Conservation (phyloP, 495 filamentous ascomycete species). For the Hypoxylon fuscum region DNA sequence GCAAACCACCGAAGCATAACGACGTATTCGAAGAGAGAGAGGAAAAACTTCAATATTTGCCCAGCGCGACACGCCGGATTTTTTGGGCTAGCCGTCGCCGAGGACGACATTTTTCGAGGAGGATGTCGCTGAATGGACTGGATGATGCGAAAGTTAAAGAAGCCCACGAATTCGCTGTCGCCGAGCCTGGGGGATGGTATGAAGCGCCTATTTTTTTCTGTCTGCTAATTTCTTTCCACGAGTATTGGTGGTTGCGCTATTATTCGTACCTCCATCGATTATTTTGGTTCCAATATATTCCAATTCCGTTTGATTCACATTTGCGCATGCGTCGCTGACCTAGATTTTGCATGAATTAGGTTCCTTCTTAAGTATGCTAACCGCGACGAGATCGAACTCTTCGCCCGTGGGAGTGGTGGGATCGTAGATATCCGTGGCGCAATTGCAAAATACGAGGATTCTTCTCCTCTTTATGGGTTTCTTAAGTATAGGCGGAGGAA, state of each 20-base stretch:
- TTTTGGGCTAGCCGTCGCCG: conserved; percentile 16
- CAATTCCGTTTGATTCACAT: neutral
- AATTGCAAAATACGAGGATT: conserved; percentile 80
- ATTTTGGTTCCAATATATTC: neutral
- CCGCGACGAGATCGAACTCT: conserved; percentile 86
- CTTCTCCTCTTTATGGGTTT: conserved; percentile 90
- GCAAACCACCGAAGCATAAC: conserved; percentile 12
- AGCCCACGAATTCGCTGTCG: conserved; percentile 80
- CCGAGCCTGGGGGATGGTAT: conserved; percentile 95
- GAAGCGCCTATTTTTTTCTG: conserved; percentile 40
- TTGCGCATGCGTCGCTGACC: conserved; percentile 37
- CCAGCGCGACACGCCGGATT: conserved; percentile 12
- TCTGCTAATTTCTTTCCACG: conserved; percentile 4
- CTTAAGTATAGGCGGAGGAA: conserved; percentile 89
- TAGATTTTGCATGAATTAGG: conserved; percentile 59
- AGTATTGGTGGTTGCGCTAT: neutral
- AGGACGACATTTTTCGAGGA: conserved; percentile 38
- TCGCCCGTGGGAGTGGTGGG: conserved; percentile 81
- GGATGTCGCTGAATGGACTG: conserved; percentile 98
- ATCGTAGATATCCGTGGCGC: conserved; percentile 82
- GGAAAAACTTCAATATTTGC: conserved; percentile 5
- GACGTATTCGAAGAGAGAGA: neutral
- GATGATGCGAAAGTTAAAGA: conserved; percentile 82
- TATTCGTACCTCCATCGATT: neutral
- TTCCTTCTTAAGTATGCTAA: conserved; percentile 92